phyloP scores from a whole-genome alignment of 176 grass and related monocot genomes.

The Cenchrus purpureus region DNA sequence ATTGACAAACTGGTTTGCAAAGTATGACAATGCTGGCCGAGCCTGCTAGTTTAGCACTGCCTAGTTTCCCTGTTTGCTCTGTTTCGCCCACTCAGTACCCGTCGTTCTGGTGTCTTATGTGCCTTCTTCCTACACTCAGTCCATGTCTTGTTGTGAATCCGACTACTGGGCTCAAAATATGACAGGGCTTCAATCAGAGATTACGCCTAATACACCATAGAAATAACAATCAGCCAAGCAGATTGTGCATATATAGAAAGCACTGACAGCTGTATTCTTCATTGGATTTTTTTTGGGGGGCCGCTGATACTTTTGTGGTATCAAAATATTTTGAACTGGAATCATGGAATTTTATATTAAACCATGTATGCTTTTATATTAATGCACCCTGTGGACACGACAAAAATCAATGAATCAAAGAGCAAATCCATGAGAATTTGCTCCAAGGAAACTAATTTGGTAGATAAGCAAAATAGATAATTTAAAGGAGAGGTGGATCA shows the following conservation, averaged over 20 bases:
- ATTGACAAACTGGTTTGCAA: not conserved
- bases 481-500: not conserved
- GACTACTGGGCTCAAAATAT: not conserved
- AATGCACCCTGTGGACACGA: not conserved
- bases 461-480: not conserved
- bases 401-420: not conserved
- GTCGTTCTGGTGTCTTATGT: not conserved
- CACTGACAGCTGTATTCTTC: not conserved
- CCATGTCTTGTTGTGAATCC: not conserved
- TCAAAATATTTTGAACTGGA: not conserved
- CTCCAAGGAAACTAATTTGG: not conserved
- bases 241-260: not conserved
- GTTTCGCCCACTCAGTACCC: not conserved
- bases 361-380: not conserved
- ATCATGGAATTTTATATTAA: not conserved
- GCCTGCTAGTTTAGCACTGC: not conserved
- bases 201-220: not conserved
- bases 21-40: not conserved
- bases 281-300: not conserved
- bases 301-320: not conserved
- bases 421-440: not conserved
- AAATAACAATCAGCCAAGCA: not conserved
- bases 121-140: not conserved
- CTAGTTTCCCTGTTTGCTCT: not conserved
- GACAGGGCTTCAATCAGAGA: not conserved